Base-by-base conservation (phyloP, 495 filamentous ascomycete species). In the Xylaria acuta region DNA sequence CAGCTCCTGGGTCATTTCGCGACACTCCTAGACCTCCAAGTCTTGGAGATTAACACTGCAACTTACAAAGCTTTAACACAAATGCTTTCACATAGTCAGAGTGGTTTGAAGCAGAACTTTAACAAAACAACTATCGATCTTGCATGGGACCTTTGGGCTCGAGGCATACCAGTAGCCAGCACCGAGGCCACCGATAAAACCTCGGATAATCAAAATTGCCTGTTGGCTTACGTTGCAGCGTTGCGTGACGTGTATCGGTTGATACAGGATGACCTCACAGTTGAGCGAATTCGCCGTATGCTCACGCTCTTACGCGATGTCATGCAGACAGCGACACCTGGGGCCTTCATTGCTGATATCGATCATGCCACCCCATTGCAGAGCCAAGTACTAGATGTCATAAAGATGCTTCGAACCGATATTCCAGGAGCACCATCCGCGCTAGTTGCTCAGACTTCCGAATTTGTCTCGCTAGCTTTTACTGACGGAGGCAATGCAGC, bases 341-440 rank as follows among this genome's bases (percentile, higher is more conserved):
- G 91, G 2, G 82, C 88, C 20, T 97, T 97, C 76, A 90, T 92
- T 43, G 89, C 89, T 43, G 96, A 98, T 81, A 84, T 94, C n/a
- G 95, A 97, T 64, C 90, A 89, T 69, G 86, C 92, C 71, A 97
- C 94, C 1, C 86, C 89, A 11, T 79, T 99, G 9, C 96, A 99
- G 77, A 87, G 80, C 14, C 85, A 91, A 73, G 90, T 95, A 20
- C 80, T 96, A 18, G 90, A 93, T 30, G 90, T 88, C 49, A 82
- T 97, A 49, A 91, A 90, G 74, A 86, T 88, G 51, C 86, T 97
- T 20, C 90, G 91, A 38, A 88, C 88, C 2, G 92, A 95, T 64
- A 82, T 91, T 30, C 80, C 85, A 5, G 89, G 88, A 2, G 90
- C 91, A 0, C 90, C 94, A 27, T 86, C 90, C 7, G 86, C 88